A percentile compares a stretch with the other conserved stretches of the same genome.
These are phyloP conservation scores for Sporothrix curviconia DNA, from an alignment of 2,329 filamentous ascomycete species.

Conservation along the genomic window DNA sequence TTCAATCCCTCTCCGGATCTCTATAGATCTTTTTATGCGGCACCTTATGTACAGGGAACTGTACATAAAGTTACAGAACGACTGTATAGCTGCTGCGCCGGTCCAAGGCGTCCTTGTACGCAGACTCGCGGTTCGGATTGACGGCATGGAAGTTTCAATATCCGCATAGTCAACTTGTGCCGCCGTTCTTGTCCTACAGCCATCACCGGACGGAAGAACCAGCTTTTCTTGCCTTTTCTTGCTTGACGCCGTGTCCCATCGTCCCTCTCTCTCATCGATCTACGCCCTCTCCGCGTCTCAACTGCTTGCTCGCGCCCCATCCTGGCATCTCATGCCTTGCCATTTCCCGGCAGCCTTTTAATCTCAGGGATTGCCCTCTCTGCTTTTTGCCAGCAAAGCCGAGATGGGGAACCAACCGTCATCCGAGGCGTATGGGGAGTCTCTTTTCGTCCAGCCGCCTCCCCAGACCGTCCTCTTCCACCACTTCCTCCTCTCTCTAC, in stretches of 20 bases:
- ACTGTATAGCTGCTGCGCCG: slow-evolving; percentile 15
- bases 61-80: slow-evolving; percentile 26
- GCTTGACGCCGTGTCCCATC: background rate
- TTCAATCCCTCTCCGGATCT: too few relatives aligned
- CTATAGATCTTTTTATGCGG: too few relatives aligned
- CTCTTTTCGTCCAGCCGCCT: slow-evolving; percentile 11
- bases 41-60: too few relatives aligned
- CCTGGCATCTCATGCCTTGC: slow-evolving; percentile 16
- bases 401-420: slow-evolving; percentile 48
- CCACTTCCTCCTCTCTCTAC: slow-evolving; percentile 6
- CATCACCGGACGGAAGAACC: slow-evolving; percentile 1
- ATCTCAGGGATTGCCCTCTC: slow-evolving; percentile 4
- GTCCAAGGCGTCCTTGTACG: slow-evolving; percentile 6
- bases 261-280: background rate
- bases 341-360: slow-evolving; percentile 11
- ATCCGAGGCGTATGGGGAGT: slow-evolving; percentile 34
- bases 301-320: background rate
- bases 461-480: slow-evolving; percentile 19
- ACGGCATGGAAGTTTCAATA: slow-evolving; percentile 36
- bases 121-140: slow-evolving; percentile 26
- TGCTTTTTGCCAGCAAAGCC: slow-evolving; percentile 17
- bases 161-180: slow-evolving; percentile 31
- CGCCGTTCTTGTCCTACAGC: slow-evolving; percentile 17
- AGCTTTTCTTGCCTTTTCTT: background rate
- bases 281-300: background rate